Base-by-base conservation (phyloP, 1,139 yeast species). In the Suhomyces bolitotheri region DNA sequence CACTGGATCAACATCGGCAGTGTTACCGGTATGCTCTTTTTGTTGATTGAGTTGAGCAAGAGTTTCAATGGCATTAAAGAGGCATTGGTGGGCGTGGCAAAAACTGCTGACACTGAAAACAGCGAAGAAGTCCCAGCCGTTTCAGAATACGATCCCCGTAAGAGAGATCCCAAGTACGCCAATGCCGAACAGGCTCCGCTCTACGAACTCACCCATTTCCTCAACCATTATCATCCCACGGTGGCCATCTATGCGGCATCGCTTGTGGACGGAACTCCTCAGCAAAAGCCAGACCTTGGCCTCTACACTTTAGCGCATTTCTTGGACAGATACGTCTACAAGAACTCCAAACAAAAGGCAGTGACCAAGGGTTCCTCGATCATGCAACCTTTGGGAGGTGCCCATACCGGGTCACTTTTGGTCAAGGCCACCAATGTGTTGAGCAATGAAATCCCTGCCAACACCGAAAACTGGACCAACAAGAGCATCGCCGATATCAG, bases 381-480 rank as follows among this genome's bases (percentile, higher is more conserved):
- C 58, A 94, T 94, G 97, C 98, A 92, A 69, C 97, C 98, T 33
- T 71, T 94, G 45, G 94, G 96, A 31, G 97, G 97, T 40, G 77
- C 82, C 1, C 88, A 83, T 43, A 82, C 89, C n/a, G 88, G 86
- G 7, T 68, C 82, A 1, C 66, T 86, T 40, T 73, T 89, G 46
- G 89, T 89, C 10, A 81, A 74, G 48, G 78, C 88, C 16, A 77
- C 87, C 3, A 78, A 76, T 50, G 64, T 66, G 16, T 39, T 55
- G 21, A 58, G 54, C 36, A 56, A 58, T 3, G 77, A 71, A 29
- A 53, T 75, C 12, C 95, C 97, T 2, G 94, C 77, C 5, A 90
- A 89, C 54, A 75, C 92, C 3, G 80, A 82, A 47, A 82, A 89
- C 57, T 92, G 97, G 97, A 64, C 82, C 38, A 67, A 72, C 43